phyloP scores from a whole-genome alignment of 2,329 filamentous ascomycete species.

The Chrysosporium queenslandicum region DNA sequence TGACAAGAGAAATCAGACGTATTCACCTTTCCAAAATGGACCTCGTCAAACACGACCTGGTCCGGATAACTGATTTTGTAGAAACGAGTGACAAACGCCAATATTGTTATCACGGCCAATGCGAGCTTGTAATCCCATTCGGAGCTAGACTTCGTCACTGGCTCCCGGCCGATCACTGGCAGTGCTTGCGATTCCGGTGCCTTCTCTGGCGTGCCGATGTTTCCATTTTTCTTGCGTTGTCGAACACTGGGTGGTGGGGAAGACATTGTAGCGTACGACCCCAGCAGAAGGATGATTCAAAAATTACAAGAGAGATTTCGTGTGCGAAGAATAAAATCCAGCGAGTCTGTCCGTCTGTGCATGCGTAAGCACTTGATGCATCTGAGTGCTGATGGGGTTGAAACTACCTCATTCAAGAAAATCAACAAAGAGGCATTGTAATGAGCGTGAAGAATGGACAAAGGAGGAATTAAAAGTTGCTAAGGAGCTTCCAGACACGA shows the following conservation, averaged over 20 bases:
- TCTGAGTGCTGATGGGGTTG: not conserved
- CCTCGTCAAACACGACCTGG: constrained; percentile 97
- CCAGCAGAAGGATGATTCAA: not conserved
- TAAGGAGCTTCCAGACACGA: not conserved
- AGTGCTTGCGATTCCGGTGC: constrained; percentile 3
- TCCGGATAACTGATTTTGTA: constrained; percentile 92
- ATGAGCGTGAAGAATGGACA: constrained; percentile 18
- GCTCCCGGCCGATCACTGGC: constrained; percentile 13
- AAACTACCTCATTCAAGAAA: constrained; percentile 1
- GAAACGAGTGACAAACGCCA: constrained; percentile 88
- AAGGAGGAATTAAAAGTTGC: constrained; percentile 1
- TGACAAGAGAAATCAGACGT: not conserved
- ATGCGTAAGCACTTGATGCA: not conserved
- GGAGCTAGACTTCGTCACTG: constrained; percentile 1
- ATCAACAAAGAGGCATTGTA: constrained; percentile 17
- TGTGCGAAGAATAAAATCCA: not conserved
- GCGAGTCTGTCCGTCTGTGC: not conserved
- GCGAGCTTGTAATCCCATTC: constrained; percentile 79
- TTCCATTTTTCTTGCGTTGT: constrained; percentile 34
- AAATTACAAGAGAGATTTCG: not conserved
- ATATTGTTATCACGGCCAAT: constrained; percentile 62
- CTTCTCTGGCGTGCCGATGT: constrained; percentile 18
- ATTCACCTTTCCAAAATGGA: constrained; percentile 94
- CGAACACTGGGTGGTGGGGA: constrained; percentile 29
- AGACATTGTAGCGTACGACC: not conserved